phyloP scores from a whole-genome alignment of 768 basidiomycete species.

The Rickenella mellea region DNA sequence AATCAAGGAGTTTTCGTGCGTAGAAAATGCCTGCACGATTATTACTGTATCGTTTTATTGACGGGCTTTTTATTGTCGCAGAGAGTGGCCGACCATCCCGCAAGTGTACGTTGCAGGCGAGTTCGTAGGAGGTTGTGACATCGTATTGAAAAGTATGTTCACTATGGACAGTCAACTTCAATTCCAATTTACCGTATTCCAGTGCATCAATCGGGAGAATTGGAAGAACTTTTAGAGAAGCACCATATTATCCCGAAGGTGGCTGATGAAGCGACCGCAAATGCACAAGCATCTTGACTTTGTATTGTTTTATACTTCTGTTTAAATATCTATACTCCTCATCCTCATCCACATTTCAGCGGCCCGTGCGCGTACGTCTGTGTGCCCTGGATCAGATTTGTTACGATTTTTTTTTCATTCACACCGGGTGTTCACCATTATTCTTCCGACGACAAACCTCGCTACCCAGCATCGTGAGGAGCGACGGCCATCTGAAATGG shows the following conservation, averaged over 20 bases:
- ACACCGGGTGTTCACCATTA: no score
- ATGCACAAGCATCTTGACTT: no score
- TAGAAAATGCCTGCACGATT: slow-evolving; percentile 11
- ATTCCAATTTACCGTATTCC: background rate
- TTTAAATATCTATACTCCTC: no score
- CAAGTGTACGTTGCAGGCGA: slow-evolving; percentile 93
- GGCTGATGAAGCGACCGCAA: slow-evolving; percentile 11
- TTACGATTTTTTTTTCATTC: no score
- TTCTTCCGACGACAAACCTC: no score
- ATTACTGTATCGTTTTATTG: background rate
- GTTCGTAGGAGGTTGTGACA: slow-evolving; percentile 96
- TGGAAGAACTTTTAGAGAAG: slow-evolving; percentile 72
- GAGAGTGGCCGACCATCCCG: slow-evolving; percentile 97
- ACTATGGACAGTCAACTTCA: background rate
- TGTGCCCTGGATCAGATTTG: no score
- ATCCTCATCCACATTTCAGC: no score
- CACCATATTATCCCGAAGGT: slow-evolving; percentile 57
- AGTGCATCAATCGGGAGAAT: slow-evolving; percentile 97
- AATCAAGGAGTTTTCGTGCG: slow-evolving; percentile 97
- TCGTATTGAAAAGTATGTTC: slow-evolving; percentile 66
- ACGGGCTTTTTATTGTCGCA: slow-evolving; percentile 19
- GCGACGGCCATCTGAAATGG: no score
- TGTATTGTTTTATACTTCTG: no score
- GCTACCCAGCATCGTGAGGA: no score
- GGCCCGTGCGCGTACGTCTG: no score